A percentile compares a stretch with the other conserved stretches of the same genome.
Conservation (phyloP, 2,329 filamentous ascomycete species). For the Cryphonectria carpinicola region DNA sequence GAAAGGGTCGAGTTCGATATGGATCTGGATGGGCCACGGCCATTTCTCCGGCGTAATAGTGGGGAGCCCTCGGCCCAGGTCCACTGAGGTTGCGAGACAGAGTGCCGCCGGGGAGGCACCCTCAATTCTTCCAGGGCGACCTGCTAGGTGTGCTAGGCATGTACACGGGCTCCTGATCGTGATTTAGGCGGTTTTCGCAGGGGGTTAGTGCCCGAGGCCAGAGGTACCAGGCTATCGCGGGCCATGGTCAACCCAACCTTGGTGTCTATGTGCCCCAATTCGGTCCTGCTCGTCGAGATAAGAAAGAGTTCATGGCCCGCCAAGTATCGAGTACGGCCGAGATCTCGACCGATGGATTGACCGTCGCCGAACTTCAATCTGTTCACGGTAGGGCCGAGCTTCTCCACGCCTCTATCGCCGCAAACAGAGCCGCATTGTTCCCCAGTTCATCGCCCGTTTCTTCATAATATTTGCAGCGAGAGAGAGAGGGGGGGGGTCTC, state of each 20-base stretch:
- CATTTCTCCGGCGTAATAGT: conserved; percentile 64
- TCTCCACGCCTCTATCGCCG: not conserved
- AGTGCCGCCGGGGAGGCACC: conserved; percentile 18
- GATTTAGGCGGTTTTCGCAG: not conserved
- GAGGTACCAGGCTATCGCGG: conserved; percentile 24
- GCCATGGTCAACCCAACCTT: conserved; percentile 14
- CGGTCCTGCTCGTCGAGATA: conserved; percentile 27
- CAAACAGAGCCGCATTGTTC: conserved; percentile 5
- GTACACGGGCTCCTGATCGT: not conserved
- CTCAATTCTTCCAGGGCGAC: not conserved
- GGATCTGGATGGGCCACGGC: conserved; percentile 52
- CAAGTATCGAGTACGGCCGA: conserved; percentile 28
- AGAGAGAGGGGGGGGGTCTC: not conserved
- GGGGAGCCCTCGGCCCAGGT: conserved; percentile 44
- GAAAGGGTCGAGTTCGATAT: conserved; percentile 30
- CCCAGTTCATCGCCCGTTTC: not conserved
- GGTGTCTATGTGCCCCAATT: conserved; percentile 20
- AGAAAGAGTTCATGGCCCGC: conserved; percentile 21
- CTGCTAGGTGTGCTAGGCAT: conserved; percentile 1
- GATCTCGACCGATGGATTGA: conserved; percentile 28
- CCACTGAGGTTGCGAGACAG: conserved; percentile 30
- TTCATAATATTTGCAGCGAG: not conserved
- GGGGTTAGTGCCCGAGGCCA: not conserved
- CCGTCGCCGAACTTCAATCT: conserved; percentile 18
- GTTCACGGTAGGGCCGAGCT: not conserved